A percentile compares a stretch with the other conserved stretches of the same genome.
Evolutionary conservation across 2,329 filamentous ascomycete genomes (phyloP).

Genomic region (Phoma sp.): DNA sequence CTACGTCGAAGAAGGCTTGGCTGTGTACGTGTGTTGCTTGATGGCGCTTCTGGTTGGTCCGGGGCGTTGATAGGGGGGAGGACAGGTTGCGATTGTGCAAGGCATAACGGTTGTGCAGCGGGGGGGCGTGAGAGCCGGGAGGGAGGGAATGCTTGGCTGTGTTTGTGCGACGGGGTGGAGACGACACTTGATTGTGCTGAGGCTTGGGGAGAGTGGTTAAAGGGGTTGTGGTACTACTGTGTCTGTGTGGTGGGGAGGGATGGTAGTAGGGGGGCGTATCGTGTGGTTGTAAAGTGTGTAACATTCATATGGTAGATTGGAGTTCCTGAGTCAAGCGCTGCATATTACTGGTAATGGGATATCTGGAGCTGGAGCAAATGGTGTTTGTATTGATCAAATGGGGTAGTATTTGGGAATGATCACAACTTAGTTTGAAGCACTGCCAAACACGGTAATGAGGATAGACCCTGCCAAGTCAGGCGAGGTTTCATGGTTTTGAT

Average conservation of each 20-base stretch:
- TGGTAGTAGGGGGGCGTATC: not conserved
- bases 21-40: slow-evolving; percentile 1
- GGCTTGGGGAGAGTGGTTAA: not conserved
- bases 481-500: slow-evolving; percentile 14
- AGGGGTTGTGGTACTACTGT: not conserved
- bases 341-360: not conserved
- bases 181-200: not conserved
- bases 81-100: slow-evolving; percentile 2
- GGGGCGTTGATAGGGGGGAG: too few relatives aligned
- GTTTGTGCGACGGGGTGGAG: slow-evolving; percentile 4
- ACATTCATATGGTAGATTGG: too few relatives aligned
- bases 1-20: slow-evolving; percentile 4
- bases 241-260: not conserved
- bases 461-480: slow-evolving; percentile 19
- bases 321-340: not conserved
- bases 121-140: not conserved
- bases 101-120: slow-evolving; percentile 17
- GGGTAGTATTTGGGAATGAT: not conserved
- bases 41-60: not conserved
- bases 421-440: slow-evolving; percentile 1
- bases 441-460: slow-evolving; percentile 8
- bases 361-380: not conserved
- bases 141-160: slow-evolving; percentile 23
- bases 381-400: not conserved
- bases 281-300: too few relatives aligned